Conservation (phyloP, 257 asterid species). For the Penstemon davidsonii region DNA sequence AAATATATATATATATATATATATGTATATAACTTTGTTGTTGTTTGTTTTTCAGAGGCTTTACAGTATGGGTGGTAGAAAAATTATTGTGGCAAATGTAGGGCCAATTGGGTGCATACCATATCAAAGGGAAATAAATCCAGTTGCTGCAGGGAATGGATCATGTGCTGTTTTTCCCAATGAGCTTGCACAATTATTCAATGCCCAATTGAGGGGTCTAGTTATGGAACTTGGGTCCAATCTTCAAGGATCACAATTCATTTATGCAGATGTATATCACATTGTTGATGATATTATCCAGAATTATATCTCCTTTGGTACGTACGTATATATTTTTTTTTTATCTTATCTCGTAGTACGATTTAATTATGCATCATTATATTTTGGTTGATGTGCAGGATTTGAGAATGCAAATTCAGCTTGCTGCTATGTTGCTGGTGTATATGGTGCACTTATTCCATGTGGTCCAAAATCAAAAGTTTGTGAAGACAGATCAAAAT, state of each 20-base stretch:
- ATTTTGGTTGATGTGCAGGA: conserved; percentile 38
- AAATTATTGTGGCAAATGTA: conserved; percentile 54
- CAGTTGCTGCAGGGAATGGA: conserved; percentile 41
- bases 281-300: conserved; percentile 53
- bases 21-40: neutral
- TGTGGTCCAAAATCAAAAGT: conserved; percentile 63
- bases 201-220: conserved; percentile 48
- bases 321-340: neutral
- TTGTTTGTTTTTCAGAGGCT: conserved; percentile 49
- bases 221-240: conserved; percentile 40
- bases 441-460: conserved; percentile 69
- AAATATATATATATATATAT: neutral
- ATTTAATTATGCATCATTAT: neutral
- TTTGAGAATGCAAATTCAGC: conserved; percentile 59
- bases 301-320: conserved; percentile 54
- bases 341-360: neutral
- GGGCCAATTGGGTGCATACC: conserved; percentile 94
- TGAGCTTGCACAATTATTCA: conserved; percentile 58
- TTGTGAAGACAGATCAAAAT: conserved; percentile 63
- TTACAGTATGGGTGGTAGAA: conserved; percentile 59
- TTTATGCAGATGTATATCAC: conserved; percentile 66
- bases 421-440: conserved; percentile 60
- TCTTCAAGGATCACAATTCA: conserved; percentile 49
- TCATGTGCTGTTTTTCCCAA: conserved; percentile 56
- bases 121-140: conserved; percentile 59